phyloP scores from a whole-genome alignment of 305 asterid species.

The Rubia peregrina region DNA sequence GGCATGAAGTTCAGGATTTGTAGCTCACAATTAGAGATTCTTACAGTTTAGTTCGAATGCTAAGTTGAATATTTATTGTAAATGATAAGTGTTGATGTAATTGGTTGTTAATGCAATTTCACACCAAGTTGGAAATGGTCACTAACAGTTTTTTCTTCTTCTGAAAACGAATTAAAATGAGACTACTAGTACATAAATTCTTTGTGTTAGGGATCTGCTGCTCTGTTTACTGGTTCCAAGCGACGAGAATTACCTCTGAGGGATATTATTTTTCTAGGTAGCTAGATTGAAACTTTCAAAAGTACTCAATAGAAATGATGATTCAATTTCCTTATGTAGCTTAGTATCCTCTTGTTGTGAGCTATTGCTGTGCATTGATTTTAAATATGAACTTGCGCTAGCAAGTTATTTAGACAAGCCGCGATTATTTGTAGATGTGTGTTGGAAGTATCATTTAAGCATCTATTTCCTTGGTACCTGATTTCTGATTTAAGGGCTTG shows the following conservation, averaged over 20 bases:
- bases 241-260: background rate
- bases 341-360: background rate
- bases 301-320: background rate
- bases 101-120: background rate
- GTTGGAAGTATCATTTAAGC: background rate
- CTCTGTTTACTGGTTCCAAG: background rate
- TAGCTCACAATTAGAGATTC: background rate
- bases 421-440: background rate
- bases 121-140: background rate
- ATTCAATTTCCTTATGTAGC: too few relatives aligned
- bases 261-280: background rate
- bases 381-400: background rate
- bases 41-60: background rate
- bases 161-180: background rate
- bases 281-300: background rate
- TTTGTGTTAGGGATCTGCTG: background rate
- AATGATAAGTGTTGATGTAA: background rate
- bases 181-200: background rate
- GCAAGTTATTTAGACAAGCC: background rate
- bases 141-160: background rate
- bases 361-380: background rate
- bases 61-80: background rate
- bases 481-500: slow-evolving; percentile 12
- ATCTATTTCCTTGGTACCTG: background rate
- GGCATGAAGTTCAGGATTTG: background rate